Evolutionary conservation across 1,139 yeast genomes (phyloP).

Genomic region (Meyerozyma guilliermondii): DNA sequence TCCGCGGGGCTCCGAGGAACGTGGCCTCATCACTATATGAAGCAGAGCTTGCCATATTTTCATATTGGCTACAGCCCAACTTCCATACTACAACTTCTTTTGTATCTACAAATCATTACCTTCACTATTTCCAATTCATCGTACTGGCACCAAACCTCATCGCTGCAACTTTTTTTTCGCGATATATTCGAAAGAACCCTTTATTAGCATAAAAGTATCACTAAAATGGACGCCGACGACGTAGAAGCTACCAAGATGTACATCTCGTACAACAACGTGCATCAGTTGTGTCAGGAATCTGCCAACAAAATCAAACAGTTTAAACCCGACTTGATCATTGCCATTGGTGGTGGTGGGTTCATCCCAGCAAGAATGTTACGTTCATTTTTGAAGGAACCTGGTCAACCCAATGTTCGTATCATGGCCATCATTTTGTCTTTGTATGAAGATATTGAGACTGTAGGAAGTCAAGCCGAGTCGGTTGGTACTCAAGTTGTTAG

Average conservation of each 20-base stretch:
- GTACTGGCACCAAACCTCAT: not conserved
- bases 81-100: not conserved
- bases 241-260: constrained; percentile 42
- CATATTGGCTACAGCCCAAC: not conserved
- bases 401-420: constrained; percentile 55
- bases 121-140: not conserved
- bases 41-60: not conserved
- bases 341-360: constrained; percentile 69
- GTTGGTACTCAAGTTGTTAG: constrained; percentile 85
- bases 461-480: constrained; percentile 52
- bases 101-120: too few relatives aligned
- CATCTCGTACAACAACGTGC: constrained; percentile 59
- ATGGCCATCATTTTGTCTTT: constrained; percentile 62
- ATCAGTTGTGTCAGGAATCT: constrained; percentile 54
- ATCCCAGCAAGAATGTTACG: constrained; percentile 63
- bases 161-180: constrained; percentile 1
- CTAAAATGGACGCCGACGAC: constrained; percentile 27
- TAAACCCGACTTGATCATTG: constrained; percentile 54
- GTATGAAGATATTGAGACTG: constrained; percentile 57
- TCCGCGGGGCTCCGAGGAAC: constrained; percentile 2
- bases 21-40: not conserved
- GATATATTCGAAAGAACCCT: not conserved
- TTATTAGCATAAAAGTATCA: constrained; percentile 1
- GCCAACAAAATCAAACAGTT: constrained; percentile 36
- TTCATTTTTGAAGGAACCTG: constrained; percentile 51